These are phyloP conservation scores for Acacia crassicarpa DNA, from an alignment of 306 rosid species.

Conservation along the genomic window DNA sequence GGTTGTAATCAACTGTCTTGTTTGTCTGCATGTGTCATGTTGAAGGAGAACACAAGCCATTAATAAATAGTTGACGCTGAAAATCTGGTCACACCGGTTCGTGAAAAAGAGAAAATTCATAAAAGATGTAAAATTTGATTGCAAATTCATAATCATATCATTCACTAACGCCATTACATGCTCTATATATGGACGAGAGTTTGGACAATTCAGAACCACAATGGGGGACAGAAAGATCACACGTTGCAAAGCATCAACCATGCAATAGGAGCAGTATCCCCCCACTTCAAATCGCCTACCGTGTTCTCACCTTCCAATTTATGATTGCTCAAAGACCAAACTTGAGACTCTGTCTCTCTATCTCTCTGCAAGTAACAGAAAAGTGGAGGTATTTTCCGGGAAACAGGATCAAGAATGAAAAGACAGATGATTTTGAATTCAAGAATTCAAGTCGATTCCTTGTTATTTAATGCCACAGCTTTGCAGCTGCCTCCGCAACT, in stretches of 20 bases:
- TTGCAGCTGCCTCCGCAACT: background rate
- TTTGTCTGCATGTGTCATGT: background rate
- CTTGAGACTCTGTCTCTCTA: background rate
- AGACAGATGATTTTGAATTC: background rate
- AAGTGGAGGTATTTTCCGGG: background rate
- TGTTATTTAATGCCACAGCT: background rate
- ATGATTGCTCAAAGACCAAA: background rate
- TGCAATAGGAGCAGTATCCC: background rate
- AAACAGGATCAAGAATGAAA: background rate
- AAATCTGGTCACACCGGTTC: background rate
- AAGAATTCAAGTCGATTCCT: background rate
- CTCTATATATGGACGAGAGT: background rate
- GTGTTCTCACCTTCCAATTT: background rate
- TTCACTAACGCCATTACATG: constrained; percentile 9
- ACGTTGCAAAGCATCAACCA: background rate
- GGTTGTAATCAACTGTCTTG: background rate
- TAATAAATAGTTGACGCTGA: background rate
- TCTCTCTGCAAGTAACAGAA: background rate
- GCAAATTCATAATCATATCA: background rate
- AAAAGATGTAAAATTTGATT: background rate
- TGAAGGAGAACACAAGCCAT: background rate
- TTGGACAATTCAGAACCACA: background rate
- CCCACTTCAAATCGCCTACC: background rate
- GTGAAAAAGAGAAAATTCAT: background rate
- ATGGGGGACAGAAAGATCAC: constrained; percentile 7